Evolutionary conservation across 2,329 filamentous ascomycete species (phyloP), one percentile per base, ranked within the genome.

Genomic region (Xylariaceae sp.): DNA sequence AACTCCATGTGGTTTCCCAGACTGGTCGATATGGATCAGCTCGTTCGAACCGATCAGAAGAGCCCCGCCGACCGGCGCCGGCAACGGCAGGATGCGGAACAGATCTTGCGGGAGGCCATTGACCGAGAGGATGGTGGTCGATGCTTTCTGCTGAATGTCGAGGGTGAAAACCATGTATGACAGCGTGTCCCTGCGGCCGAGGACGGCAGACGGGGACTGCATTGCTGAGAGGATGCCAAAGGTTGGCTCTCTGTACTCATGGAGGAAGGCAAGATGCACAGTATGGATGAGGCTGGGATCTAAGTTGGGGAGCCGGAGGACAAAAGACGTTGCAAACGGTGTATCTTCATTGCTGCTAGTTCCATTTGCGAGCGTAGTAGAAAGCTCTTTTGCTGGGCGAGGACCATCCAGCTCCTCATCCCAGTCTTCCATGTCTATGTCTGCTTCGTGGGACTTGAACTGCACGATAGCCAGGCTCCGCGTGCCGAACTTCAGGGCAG

Each of bases 221-320:
- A 78, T 80, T 2, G 89, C 85, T 29, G 87, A 92, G 26, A 98
- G 69, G 40, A 98, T 89, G 36, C 90, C 92, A 63, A 98, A 94
- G 0, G 92, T 98, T 10, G 92, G 90, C 60, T 96, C 92, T 58
- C 92, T 81, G 60, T 98, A 98, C 64, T 96, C 90, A 70, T 96
- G 77, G 45, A 98, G 67, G 59, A 98, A 98, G 35, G 85, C 81
- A 52, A 98, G 76, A 55, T 94, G 86, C 52, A 95, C 79, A 31
- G 90, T 88, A 60, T 94, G 84, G 39, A 90, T 77, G 47, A 98
- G 72, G 43, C 75, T 78, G 42, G 89, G 84, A 59, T 96, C 90
- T 60, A 98, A 72, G 51, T 88, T 78, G 33, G 89, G 87, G 45
- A 96, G 71, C 43, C 88, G 83, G 44, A 98, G 73, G 44, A 96